Evolutionary conservation across 257 asterid species (phyloP).

Genomic region (Parsonsia alboflavescens): DNA sequence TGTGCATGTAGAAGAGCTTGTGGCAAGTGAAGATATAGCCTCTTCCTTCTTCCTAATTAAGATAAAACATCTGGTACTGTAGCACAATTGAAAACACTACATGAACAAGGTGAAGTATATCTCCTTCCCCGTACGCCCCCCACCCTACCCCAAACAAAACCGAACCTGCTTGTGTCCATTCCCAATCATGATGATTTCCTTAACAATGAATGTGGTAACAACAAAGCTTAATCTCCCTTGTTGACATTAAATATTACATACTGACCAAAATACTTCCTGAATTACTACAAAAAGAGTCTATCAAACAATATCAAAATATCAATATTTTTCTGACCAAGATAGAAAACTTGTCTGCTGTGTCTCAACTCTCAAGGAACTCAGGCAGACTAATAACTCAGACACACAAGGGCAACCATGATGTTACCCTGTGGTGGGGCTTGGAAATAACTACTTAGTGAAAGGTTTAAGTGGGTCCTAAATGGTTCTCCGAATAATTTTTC

Average conservation of each 20-base stretch:
- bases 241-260: not conserved
- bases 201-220: too few species aligned
- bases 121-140: not conserved
- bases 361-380: constrained; percentile 1
- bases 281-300: not conserved
- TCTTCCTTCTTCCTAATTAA: not conserved
- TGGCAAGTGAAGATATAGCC: not conserved
- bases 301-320: not conserved
- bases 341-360: not conserved
- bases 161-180: too few species aligned
- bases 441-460: not conserved
- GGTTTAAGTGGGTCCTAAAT: not conserved
- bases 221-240: not conserved
- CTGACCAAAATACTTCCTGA: not conserved
- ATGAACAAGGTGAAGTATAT: not conserved
- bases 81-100: not conserved
- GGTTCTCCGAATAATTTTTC: not conserved
- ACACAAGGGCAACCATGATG: not conserved
- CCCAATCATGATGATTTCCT: too few species aligned
- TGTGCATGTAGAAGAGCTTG: not conserved
- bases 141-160: too few species aligned
- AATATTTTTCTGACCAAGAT: not conserved
- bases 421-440: not conserved
- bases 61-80: not conserved
- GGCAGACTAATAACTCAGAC: not conserved